Evolutionary conservation across 192 early-diverging fungal genomes (phyloP).

Genomic region (Chytriomyces sp.): DNA sequence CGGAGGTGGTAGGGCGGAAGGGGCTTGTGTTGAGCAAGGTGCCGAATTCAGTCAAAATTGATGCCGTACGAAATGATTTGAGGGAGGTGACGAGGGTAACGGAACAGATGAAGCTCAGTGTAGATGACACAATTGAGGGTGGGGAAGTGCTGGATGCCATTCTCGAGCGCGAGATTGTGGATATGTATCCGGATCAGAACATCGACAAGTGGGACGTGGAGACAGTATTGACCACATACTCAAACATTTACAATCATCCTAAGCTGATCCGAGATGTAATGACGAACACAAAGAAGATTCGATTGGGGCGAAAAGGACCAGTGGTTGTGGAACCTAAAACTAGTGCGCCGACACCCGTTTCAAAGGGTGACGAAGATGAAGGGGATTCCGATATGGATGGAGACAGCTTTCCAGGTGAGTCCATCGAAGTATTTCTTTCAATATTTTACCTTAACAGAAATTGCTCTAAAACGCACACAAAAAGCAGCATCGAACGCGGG

Average conservation of each 20-base stretch:
- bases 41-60: conserved; percentile 38
- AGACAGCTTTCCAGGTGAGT: conserved; percentile 4
- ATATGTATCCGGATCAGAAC: conserved; percentile 30
- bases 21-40: conserved; percentile 31
- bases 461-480: too few relatives aligned
- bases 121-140: conserved; percentile 31
- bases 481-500: conserved; percentile 11
- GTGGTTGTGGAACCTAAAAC: conserved; percentile 53
- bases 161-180: conserved; percentile 50
- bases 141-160: conserved; percentile 68
- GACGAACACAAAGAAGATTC: conserved; percentile 20
- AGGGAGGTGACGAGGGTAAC: conserved; percentile 27
- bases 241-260: conserved; percentile 94
- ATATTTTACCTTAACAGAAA: not conserved
- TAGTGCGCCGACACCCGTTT: not conserved
- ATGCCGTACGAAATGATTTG: conserved; percentile 44
- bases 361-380: conserved; percentile 27
- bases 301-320: conserved; percentile 32
- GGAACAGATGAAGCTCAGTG: conserved; percentile 22
- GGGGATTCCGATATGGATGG: conserved; percentile 38
- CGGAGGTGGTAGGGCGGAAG: conserved; percentile 45
- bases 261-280: conserved; percentile 70
- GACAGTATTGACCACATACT: conserved; percentile 86
- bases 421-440: not conserved
- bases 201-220: conserved; percentile 87